A percentile compares a stretch with the other conserved stretches of the same genome.
Conservation (phyloP, 2,329 filamentous ascomycete species). For the Paracoccidioides lutzii region DNA sequence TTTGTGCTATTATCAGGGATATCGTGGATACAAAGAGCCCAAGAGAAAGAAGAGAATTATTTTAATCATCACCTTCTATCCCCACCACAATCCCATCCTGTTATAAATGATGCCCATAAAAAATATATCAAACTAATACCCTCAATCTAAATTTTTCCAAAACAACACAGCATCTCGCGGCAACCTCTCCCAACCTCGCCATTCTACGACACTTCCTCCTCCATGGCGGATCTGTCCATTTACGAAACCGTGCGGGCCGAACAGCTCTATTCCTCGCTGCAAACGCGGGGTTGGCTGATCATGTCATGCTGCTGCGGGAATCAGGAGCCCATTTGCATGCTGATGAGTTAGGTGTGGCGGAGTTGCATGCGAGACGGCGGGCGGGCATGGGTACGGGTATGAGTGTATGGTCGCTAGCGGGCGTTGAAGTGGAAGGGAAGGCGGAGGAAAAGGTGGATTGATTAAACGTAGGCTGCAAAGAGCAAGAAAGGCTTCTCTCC, state of each 20-base stretch:
- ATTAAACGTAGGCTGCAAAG: neutral
- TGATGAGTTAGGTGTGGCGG: conserved; percentile 42
- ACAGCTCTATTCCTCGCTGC: conserved; percentile 49
- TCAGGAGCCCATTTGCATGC: conserved; percentile 48
- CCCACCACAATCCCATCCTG: neutral
- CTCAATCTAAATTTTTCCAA: neutral
- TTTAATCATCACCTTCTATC: neutral
- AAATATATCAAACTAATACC: neutral
- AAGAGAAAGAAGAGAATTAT: too few relatives aligned
- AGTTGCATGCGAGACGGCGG: conserved; percentile 33
- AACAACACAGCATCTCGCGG: conserved; percentile 40
- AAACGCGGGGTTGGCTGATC: conserved; percentile 41
- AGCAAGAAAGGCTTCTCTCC: neutral
- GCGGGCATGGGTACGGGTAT: conserved; percentile 26
- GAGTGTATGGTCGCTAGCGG: conserved; percentile 22
- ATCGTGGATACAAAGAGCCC: neutral
- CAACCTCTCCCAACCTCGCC: conserved; percentile 41
- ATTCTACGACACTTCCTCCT: conserved; percentile 44
- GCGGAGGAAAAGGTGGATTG: neutral
- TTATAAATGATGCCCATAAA: neutral
- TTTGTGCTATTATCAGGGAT: neutral
- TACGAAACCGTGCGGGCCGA: conserved; percentile 44
- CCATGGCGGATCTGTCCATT: conserved; percentile 46
- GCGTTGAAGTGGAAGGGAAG: conserved; percentile 19
- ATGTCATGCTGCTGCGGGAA: conserved; percentile 41